Evolutionary conservation across 208 protist species (phyloP), one percentile per base, ranked within the genome.

Genomic region (Leishmania guyanensis): DNA sequence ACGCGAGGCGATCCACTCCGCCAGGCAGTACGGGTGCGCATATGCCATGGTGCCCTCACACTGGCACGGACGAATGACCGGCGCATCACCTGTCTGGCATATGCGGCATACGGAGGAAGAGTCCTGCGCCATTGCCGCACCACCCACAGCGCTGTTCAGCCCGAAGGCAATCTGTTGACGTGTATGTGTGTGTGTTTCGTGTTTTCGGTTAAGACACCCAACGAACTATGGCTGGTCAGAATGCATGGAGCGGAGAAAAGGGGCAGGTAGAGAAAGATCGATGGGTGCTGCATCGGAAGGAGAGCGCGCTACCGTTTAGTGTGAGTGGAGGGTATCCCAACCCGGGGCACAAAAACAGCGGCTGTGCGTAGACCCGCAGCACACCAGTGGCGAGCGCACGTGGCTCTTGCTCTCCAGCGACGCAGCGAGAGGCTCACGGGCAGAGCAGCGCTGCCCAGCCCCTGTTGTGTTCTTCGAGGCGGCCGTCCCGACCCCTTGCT

Each of bases 1-100:
- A 48, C 60, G 75, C 26, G 71, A 50, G 36, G 75, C 72, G 53
- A 83, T 78, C 83, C 83, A 86, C 64, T 86, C 79, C 3, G 83
- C 83, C 51, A 86, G 69, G 51, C 83, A 86, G 69, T 81, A 83
- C 10, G 83, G 83, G 51, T 86, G 83, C 22, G 75, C 83, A 39
- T 75, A 78, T 33, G 79, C 79, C 79, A 86, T 86, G 58, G 68
- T 83, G 33, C 83, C 83, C 62, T 81, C 83, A 48, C 83, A 86
- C 66, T 58, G 68, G 60, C 83, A 86, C n/a, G 83, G 83, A 0
- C 71, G 78, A 46, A 86, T 77, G 20, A 86, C 26, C 10, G 82
- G 82, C 17, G 36, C 64, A 5, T 50, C 72, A 33, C 70, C 77
- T 43, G 62, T 46, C 50, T 81, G 82, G 58, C 82, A 85, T 69